A percentile compares a stretch with the other conserved stretches of the same genome.
Conservation (phyloP, 2,329 filamentous ascomycete genomes). For the Pyrenochaeta sp. region DNA sequence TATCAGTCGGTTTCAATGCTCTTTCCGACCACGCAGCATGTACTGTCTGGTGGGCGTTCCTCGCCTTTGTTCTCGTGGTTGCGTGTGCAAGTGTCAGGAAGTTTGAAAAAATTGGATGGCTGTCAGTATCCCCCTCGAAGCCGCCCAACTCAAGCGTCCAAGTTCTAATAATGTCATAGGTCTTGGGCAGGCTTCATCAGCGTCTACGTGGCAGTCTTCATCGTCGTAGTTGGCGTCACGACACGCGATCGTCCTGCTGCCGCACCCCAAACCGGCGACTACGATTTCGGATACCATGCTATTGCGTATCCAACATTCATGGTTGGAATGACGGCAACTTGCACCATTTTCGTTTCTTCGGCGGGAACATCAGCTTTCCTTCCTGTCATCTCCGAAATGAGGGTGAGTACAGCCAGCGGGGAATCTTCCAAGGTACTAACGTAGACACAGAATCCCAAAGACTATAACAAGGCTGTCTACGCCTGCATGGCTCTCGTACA, state of each 20-base stretch:
- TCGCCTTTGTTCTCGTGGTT: conserved; percentile 61
- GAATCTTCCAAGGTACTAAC: background rate
- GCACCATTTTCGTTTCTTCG: conserved; percentile 66
- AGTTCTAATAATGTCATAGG: background rate
- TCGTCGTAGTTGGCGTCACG: conserved; percentile 65
- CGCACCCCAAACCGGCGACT: conserved; percentile 64
- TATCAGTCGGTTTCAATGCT: conserved; percentile 66
- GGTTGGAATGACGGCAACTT: conserved; percentile 61
- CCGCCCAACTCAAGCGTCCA: too few relatives aligned
- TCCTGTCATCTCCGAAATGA: conserved; percentile 71
- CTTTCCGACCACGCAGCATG: conserved; percentile 65
- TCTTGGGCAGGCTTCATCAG: conserved; percentile 66
- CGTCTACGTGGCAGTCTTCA: conserved; percentile 64
- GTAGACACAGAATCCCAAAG: conserved; percentile 53
- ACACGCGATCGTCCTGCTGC: conserved; percentile 62
- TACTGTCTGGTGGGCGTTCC: conserved; percentile 64
- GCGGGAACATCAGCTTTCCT: conserved; percentile 67
- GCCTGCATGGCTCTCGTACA: conserved; percentile 66
- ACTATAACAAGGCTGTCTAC: conserved; percentile 68
- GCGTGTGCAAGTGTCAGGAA: conserved; percentile 62
- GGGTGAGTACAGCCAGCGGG: conserved; percentile 15
- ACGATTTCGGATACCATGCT: conserved; percentile 64
- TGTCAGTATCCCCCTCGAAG: conserved; percentile 13
- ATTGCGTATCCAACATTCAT: conserved; percentile 65
- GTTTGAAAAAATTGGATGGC: conserved; percentile 67